A percentile compares a stretch with the other conserved stretches of the same genome.
Conservation (phyloP, 192 early-diverging fungal genomes). For the Entomortierella chlamydospora region DNA sequence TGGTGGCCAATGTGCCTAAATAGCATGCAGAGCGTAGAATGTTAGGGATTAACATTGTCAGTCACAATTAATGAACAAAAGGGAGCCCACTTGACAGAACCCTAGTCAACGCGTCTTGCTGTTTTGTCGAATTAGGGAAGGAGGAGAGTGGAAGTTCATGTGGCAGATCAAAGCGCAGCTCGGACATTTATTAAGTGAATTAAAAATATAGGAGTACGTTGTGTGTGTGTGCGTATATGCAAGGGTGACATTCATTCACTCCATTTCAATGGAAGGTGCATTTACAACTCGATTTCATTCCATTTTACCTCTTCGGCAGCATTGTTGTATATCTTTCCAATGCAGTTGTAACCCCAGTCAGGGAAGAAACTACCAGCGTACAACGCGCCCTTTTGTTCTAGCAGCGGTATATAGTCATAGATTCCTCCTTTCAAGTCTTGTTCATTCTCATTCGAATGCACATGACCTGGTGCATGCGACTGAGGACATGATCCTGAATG, state of each 20-base stretch:
- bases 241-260: too few species aligned
- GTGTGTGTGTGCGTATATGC: too few species aligned
- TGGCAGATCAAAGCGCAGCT: too few species aligned
- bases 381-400: slow-evolving; percentile 26
- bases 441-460: slow-evolving; percentile 1
- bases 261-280: neutral
- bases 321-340: slow-evolving; percentile 48
- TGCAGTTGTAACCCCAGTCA: slow-evolving; percentile 53
- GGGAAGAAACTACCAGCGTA: slow-evolving; percentile 51
- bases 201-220: too few species aligned
- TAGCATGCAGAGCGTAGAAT: too few species aligned
- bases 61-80: neutral
- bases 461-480: neutral
- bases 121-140: too few species aligned
- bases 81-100: neutral
- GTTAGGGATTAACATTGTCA: slow-evolving; percentile 1
- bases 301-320: slow-evolving; percentile 52
- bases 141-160: too few species aligned
- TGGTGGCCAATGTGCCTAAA: slow-evolving; percentile 76
- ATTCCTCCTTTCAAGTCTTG: neutral
- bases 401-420: slow-evolving; percentile 21
- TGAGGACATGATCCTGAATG: too few species aligned
- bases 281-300: too few species aligned
- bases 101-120: too few species aligned
- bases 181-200: too few species aligned